Evolutionary conservation across 1,284 basidiomycete species (phyloP), one percentile per base, ranked within the genome.

Genomic region (Boletus holoroseus): DNA sequence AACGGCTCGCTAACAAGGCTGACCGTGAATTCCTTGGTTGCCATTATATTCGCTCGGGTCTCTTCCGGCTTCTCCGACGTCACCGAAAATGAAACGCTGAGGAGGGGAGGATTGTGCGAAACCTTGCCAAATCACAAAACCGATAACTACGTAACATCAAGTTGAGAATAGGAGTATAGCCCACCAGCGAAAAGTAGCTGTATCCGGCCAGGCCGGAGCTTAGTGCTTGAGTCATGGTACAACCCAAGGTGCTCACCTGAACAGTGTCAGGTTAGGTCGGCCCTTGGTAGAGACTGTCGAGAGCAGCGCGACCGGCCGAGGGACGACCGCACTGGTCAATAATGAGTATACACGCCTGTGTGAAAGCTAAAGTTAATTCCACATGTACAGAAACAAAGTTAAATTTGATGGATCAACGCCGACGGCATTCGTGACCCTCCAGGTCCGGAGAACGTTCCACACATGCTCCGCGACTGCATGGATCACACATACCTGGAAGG

Each of bases 1-100:
- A 88, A 86, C 0, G 82, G 71, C 64, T 90, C 86, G 55, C 82
- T 85, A 60, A 91, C 83, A 55, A 91, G 83, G 60, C 81, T 86
- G 39, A 87, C 81, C 7, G 81, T 83, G 64, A 91, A 92, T 62
- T 85, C 76, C 57, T 82, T 82, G 5, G 80, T 84, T 0, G 71
- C 68, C 41, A 79, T 70, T 57, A 91, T 84, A 60, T 91, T 91
- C 50, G 74, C 73, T 44, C 79, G 73, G 1, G 83, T 85, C 63
- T 91, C 85, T 69, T 85, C 83, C 39, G 73, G 67, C 24, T 70
- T 69, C n/a, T 68, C 63, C 15, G 64, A 63, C 7, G 73, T 69
- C 45, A 78, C 62, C 16, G 66, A 62, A 56, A 83, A 77, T 3
- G 82, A 83, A 37, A 89, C 63, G 68, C 81, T 82, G 55, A 89